Evolutionary conservation across 352 stramenopile genomes (phyloP).

Genomic region (Phytophthora brassicae): DNA sequence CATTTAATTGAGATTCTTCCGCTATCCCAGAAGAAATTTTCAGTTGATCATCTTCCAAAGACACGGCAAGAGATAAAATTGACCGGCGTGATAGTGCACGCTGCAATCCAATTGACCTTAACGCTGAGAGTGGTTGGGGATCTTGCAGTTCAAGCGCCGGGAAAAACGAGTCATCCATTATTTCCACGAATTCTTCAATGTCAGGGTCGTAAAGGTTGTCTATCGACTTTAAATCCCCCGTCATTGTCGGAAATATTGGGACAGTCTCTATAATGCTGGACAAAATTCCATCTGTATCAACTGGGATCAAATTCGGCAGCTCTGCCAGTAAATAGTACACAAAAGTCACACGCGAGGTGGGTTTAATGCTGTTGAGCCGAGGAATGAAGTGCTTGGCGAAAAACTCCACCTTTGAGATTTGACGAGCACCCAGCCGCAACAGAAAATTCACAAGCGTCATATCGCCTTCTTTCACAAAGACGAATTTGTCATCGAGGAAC

Average conservation of each 20-base stretch:
- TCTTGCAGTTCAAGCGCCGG: constrained; percentile 62
- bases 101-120: constrained; percentile 72
- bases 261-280: constrained; percentile 43
- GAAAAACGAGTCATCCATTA: constrained; percentile 76
- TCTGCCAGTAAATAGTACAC: constrained; percentile 50
- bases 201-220: constrained; percentile 72
- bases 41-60: constrained; percentile 55
- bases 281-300: constrained; percentile 48
- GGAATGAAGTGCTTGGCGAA: constrained; percentile 55
- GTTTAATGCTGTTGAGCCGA: constrained; percentile 37
- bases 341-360: constrained; percentile 39
- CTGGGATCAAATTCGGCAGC: constrained; percentile 35
- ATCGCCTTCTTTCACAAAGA: constrained; percentile 52
- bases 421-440: constrained; percentile 32
- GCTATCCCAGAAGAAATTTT: constrained; percentile 26
- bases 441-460: constrained; percentile 31
- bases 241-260: constrained; percentile 64
- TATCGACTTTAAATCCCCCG: constrained; percentile 57
- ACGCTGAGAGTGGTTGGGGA: constrained; percentile 44
- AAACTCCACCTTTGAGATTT: constrained; percentile 51
- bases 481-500: constrained; percentile 54
- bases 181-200: constrained; percentile 63
- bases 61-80: constrained; percentile 61
- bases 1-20: constrained; percentile 15
- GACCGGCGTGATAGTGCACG: constrained; percentile 61